phyloP scores from a whole-genome alignment of 768 basidiomycete genomes.

The Russula griseocarnosa region DNA sequence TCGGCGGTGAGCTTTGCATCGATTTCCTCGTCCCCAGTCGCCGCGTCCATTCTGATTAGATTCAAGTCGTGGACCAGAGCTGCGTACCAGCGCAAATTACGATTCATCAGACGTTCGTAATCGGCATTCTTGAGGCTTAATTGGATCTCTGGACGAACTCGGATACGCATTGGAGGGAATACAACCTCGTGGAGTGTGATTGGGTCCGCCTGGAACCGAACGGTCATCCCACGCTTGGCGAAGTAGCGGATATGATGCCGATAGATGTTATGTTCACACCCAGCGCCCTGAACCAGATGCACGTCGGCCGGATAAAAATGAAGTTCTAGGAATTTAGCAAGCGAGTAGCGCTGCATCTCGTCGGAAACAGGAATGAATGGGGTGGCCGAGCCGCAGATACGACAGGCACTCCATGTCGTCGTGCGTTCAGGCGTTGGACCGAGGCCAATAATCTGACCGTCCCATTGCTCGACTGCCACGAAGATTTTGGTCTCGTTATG shows the following conservation, averaged over 20 bases:
- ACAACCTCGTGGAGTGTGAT: conserved; percentile 81
- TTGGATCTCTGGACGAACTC: conserved; percentile 81
- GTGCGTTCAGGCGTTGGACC: conserved; percentile 67
- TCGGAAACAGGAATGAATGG: conserved; percentile 87
- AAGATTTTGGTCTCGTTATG: conserved; percentile 82
- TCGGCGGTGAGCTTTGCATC: conserved; percentile 60
- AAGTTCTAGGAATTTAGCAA: conserved; percentile 93
- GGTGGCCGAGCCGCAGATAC: conserved; percentile 70
- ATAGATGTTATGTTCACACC: conserved; percentile 92
- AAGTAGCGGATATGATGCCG: conserved; percentile 92
- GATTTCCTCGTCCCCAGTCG: conserved; percentile 70
- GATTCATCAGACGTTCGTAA: conserved; percentile 67
- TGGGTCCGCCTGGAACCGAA: conserved; percentile 83
- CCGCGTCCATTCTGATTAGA: conserved; percentile 70
- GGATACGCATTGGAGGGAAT: conserved; percentile 83
- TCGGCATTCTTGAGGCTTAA: conserved; percentile 91
- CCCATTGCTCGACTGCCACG: conserved; percentile 87
- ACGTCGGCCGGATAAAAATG: conserved; percentile 93
- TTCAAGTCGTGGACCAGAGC: conserved; percentile 72
- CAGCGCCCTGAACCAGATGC: conserved; percentile 78
- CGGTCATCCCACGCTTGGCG: conserved; percentile 74
- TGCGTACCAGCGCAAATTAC: conserved; percentile 72
- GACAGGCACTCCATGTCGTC: conserved; percentile 89
- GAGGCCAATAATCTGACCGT: conserved; percentile 65
- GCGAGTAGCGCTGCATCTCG: conserved; percentile 91